Evolutionary conservation across 441 rosid species (phyloP).

Genomic region (California macrophylla): DNA sequence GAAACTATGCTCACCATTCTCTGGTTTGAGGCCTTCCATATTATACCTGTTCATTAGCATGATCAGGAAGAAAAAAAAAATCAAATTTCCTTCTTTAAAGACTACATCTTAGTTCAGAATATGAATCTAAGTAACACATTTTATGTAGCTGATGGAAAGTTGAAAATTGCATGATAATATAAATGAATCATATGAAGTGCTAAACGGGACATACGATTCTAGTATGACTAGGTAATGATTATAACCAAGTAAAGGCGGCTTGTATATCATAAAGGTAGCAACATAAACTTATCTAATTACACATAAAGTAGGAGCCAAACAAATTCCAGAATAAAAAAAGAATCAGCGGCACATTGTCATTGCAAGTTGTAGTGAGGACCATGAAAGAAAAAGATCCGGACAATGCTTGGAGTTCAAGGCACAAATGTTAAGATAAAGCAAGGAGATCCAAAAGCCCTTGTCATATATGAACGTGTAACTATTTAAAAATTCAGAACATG

Average conservation of each 20-base stretch:
- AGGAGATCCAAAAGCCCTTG: too few relatives aligned
- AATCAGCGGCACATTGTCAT: not conserved
- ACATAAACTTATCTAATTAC: not conserved
- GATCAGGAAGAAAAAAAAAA: not conserved
- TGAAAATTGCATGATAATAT: too few relatives aligned
- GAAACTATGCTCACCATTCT: slow-evolving; percentile 37
- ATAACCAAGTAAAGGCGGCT: too few relatives aligned
- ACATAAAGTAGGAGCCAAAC: not conserved
- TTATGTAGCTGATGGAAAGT: too few relatives aligned
- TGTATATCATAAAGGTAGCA: too few relatives aligned
- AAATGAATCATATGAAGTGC: too few relatives aligned
- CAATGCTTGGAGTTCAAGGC: not conserved
- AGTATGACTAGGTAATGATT: too few relatives aligned
- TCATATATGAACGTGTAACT: too few relatives aligned
- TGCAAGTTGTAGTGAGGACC: not conserved
- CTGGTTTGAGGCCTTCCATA: slow-evolving; percentile 36
- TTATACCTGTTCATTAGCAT: slow-evolving; percentile 26
- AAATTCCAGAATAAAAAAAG: too few relatives aligned
- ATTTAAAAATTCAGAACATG: too few relatives aligned
- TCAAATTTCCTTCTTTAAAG: not conserved
- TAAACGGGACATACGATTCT: too few relatives aligned
- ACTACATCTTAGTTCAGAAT: not conserved
- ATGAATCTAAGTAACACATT: not conserved
- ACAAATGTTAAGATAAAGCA: too few relatives aligned
- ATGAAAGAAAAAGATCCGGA: not conserved